A percentile compares a stretch with the other conserved stretches of the same genome.
phyloP scores from a whole-genome alignment of 1,139 yeast species.

The Pichia kudriavzevii region DNA sequence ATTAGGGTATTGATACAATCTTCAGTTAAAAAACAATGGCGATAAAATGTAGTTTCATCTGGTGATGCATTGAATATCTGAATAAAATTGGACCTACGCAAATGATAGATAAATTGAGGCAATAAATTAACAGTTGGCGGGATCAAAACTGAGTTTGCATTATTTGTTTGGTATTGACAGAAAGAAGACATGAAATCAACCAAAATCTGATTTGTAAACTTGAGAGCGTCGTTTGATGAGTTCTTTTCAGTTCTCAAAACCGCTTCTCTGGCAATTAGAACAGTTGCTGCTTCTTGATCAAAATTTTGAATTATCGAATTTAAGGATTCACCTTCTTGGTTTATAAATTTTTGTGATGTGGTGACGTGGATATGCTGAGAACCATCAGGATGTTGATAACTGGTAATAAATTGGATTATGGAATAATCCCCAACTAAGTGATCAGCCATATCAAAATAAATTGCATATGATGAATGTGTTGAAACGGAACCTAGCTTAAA shows the following conservation, averaged over 20 bases:
- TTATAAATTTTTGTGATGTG: conserved; percentile 30
- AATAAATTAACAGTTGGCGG: conserved; percentile 65
- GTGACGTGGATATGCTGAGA: conserved; percentile 43
- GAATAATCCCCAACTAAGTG: conserved; percentile 27
- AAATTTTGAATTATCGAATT: conserved; percentile 21
- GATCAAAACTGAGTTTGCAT: conserved; percentile 62
- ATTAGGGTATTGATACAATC: conserved; percentile 58
- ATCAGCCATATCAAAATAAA: conserved; percentile 47
- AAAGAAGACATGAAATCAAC: conserved; percentile 76
- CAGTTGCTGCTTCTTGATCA: conserved; percentile 48
- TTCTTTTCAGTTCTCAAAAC: conserved; percentile 41
- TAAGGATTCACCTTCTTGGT: conserved; percentile 22
- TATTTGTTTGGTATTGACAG: conserved; percentile 72
- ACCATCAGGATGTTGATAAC: conserved; percentile 57
- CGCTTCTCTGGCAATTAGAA: conserved; percentile 49
- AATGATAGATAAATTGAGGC: conserved; percentile 69
- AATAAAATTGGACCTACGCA: conserved; percentile 62
- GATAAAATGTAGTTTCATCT: conserved; percentile 65
- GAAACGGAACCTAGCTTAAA: conserved; percentile 55
- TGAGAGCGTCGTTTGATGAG: conserved; percentile 63
- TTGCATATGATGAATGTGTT: conserved; percentile 51
- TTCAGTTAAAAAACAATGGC: conserved; percentile 61
- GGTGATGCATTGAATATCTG: conserved; percentile 73
- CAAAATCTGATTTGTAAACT: conserved; percentile 76
- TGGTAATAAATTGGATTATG: conserved; percentile 63